Base-by-base conservation (phyloP, 2,329 filamentous ascomycete genomes). In the Aspergillus sp. region DNA sequence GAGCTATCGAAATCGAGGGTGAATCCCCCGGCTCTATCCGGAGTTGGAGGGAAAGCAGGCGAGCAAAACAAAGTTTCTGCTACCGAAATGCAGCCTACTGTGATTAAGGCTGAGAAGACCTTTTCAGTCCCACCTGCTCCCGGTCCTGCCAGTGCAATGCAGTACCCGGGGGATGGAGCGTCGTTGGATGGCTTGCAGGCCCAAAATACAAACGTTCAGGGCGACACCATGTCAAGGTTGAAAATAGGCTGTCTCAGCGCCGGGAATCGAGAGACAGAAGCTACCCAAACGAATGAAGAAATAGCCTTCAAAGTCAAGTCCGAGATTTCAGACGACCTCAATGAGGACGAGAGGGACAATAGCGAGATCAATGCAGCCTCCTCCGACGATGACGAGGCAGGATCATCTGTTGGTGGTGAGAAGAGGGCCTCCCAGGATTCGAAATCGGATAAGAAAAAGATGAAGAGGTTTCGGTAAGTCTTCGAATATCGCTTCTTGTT, bases 391-490 rank as follows among this genome's bases (percentile, higher is more conserved):
- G 71, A 73, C 41, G 68, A 61, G 37, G 64, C 56, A 19, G 66
- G 62, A 24, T 65, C 64, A 19, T 64, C 64, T 33, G 66, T 61
- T 40, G 68, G 65, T 27, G 72, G 69, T 15, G 70, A 72, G 8
- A 60, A 67, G 51, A 72, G 60, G 52, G 61, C 68, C 19, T 62
- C 68, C 3, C 62, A 66, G 2, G 71, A 73, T 48, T 47, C 56
- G 3, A 68, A 64, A 27, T 51, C 68, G 37, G 74, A 76, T 8
- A 77, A 74, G 60, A 76, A 73, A 60, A 77, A 76, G 57, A 76
- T 75, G 72, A 78, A 77, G 66, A 70, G 75, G 47, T 78, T 77
- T 44, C 71, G 75, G 75, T 77, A 68, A 59, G 70, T 56, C 39
- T 20, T n/a, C 24, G n/a, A 48, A 13, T 12, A 40, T 3, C 12